Evolutionary conservation across 805 yeast species (phyloP), one percentile per base, ranked within the genome.

Genomic region (Grigorovia transvaalensis): DNA sequence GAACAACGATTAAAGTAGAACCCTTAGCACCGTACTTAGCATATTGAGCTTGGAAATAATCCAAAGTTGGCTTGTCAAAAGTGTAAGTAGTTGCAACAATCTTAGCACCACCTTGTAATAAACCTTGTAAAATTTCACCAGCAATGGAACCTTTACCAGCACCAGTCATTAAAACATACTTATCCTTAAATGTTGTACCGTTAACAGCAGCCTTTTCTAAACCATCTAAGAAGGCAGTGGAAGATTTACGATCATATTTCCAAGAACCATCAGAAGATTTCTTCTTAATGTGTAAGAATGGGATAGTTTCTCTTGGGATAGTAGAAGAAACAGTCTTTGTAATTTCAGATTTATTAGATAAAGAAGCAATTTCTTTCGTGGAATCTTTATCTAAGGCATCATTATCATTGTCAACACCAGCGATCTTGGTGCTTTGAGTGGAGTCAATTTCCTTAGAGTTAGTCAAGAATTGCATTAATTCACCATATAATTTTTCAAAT

Each of bases 121-220:
- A 77, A 58, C 99, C 99, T 74, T 88, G 95, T 67, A 93, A 77
- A 60, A 93, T 80, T 72, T 93, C 96, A 55, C 96, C 96, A 74
- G 98, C 99, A 66, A 93, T 93, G 49, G 99, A 93, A 51, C 98
- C 99, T 48, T 88, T 90, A 77, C 99, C 99, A 49, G 98, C 98
- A 77, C 99, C 99, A 48, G 99, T 93, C 59, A 93, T 77, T 64
- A 93, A 79, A 50, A 90, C 96, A 59, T 83, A 82, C 72, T 89
- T 93, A 69, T 82, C 88, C 69, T 84, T 82, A 76, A 83, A 93
- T 43, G 96, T 80, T 52, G 89, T 79, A 74, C 99, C 99, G 62
- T 90, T 93, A 57, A 88, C 81, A 40, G 99, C 97, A 68, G 95
- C 96, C 56, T 79, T 78, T 74, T 93, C 98, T 66, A 93, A 81